Conservation (phyloP, 2,329 filamentous ascomycete species). For the Aspergillus clavatus region DNA sequence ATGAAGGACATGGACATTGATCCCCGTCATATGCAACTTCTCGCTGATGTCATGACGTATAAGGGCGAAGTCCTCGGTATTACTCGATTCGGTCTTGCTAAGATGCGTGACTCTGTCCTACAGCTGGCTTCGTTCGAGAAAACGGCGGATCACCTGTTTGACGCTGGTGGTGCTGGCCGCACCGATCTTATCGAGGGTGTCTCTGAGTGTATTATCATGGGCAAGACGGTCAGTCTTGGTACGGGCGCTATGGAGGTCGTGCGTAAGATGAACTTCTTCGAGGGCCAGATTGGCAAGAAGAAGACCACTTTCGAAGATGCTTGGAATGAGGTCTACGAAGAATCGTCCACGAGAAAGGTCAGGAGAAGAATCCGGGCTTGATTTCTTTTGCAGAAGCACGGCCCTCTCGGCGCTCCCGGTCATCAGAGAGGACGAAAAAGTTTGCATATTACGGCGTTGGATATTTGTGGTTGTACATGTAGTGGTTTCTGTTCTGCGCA, state of each 20-base stretch:
- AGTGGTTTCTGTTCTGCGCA: constrained; percentile 5
- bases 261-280: constrained; percentile 63
- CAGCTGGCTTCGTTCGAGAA: constrained; percentile 97
- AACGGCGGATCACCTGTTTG: constrained; percentile 95
- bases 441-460: constrained; percentile 9
- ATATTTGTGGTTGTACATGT: constrained; percentile 4
- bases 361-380: background rate
- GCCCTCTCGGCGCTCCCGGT: background rate
- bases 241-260: constrained; percentile 92
- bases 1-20: constrained; percentile 96
- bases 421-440: constrained; percentile 1
- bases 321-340: constrained; percentile 34
- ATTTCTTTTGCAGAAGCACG: background rate
- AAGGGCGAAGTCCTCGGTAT: constrained; percentile 96
- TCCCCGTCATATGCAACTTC: constrained; percentile 92
- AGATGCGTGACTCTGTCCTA: constrained; percentile 91
- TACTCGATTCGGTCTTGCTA: constrained; percentile 89
- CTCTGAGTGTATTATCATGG: constrained; percentile 96
- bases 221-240: constrained; percentile 85
- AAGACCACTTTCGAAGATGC: constrained; percentile 64
- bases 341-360: constrained; percentile 11
- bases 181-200: constrained; percentile 89
- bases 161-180: constrained; percentile 88
- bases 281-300: constrained; percentile 54
- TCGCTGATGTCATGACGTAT: constrained; percentile 98